Evolutionary conservation across 768 basidiomycete species (phyloP), one percentile per base, ranked within the genome.

Genomic region (Amanita pseudoporphyria): DNA sequence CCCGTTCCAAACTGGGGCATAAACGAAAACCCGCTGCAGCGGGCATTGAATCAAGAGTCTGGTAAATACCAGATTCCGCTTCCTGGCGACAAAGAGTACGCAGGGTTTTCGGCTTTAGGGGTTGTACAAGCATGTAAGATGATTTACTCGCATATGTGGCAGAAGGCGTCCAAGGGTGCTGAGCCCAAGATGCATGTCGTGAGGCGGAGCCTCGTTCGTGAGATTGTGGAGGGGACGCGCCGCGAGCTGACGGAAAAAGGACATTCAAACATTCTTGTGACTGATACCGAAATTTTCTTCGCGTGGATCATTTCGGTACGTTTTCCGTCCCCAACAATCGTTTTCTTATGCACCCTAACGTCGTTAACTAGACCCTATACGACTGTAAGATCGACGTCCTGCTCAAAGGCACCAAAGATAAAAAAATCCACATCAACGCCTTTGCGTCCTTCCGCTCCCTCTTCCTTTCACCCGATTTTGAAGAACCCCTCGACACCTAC

Each of bases 11-110:
- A 55, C 14, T 56, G 57, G 43, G 70, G 69, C 21, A 45, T 62
- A 21, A 65, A 63, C 45, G 47, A 52, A 9, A 72, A 72, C 42
- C 62, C 62, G 5, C 51, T 74, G 4, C 63, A 66, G 24, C 52
- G 58, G 32, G 56, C 58, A n/a, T 41, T 71, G 45, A 56, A 64
- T 9, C 42, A 41, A 14, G 53, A 57, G 42, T 45, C 46, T 33
- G 36, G n/a, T 19, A 49, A 47, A 30, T 42, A 52, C 32, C 45
- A 45, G 22, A 16, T 40, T 43, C 47, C 45, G 16, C 47, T 47
- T 35, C 24, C 22, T 38, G 51, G 22, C 18, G 38, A 37, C 43
- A 44, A 7, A 35, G 49, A 28, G 26, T 49, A 49, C 28, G 10
- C 26, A 12, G 38, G 38, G 7, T 49, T 40, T 24, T 40, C 16